Percentiles rank a stretch among this genome's conserved stretches.
Evolutionary conservation across 208 protist species (phyloP).

Genomic region (Endotrypanum monterogeii): DNA sequence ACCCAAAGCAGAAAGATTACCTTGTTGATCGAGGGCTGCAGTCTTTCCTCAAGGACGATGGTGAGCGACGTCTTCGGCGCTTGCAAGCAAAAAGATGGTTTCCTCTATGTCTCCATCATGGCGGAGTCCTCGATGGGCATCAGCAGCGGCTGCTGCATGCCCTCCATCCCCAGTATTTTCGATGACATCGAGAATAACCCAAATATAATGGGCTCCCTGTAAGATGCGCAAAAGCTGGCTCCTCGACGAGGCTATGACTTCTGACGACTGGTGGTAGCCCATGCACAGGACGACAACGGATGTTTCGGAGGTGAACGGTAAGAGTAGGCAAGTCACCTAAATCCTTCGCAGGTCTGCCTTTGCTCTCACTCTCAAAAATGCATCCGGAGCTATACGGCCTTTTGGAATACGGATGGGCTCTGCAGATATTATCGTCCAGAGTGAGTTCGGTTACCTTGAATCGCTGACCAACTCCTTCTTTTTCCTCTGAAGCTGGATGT

Average conservation of each 20-base stretch:
- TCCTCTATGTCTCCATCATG: conserved; percentile 29
- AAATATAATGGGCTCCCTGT: conserved; percentile 15
- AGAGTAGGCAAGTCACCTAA: neutral
- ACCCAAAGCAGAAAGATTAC: neutral
- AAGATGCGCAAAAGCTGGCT: neutral
- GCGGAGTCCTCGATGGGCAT: conserved; percentile 21
- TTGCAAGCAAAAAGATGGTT: conserved; percentile 29
- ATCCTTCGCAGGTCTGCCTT: neutral
- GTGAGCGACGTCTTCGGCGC: conserved; percentile 29
- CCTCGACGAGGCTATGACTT: neutral
- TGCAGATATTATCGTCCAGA: too few species aligned
- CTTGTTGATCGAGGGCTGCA: conserved; percentile 19
- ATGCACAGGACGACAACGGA: neutral
- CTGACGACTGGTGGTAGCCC: neutral
- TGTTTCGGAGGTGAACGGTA: neutral
- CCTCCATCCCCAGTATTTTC: conserved; percentile 9
- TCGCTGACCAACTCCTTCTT: too few species aligned
- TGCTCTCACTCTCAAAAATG: neutral
- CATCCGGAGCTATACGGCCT: too few species aligned
- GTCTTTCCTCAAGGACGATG: conserved; percentile 9
- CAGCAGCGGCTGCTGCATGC: conserved; percentile 8
- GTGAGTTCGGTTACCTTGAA: too few species aligned
- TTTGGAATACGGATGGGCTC: too few species aligned
- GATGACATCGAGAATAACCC: conserved; percentile 25
- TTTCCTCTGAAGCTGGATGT: too few species aligned